A percentile compares a stretch with the other conserved stretches of the same genome.
Evolutionary conservation across 2,329 filamentous ascomycete species (phyloP).

Genomic region (Clonostachys chloroleuca): DNA sequence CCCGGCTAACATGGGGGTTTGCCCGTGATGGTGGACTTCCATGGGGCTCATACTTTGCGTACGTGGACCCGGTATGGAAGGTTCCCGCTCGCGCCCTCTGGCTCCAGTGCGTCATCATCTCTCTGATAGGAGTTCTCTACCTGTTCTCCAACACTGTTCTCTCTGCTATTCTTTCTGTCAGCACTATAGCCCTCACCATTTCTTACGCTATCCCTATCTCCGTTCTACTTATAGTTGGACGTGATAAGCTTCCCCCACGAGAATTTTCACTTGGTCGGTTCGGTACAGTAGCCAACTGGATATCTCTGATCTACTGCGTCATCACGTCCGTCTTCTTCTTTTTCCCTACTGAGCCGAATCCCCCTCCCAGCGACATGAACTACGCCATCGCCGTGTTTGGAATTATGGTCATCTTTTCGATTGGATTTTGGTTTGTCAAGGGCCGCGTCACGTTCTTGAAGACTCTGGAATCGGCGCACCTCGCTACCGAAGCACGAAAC

Average conservation of each 20-base stretch:
- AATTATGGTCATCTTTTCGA: slow-evolving; percentile 44
- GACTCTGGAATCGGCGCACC: not conserved
- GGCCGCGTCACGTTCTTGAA: slow-evolving; percentile 28
- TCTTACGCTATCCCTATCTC: slow-evolving; percentile 43
- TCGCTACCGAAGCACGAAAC: not conserved
- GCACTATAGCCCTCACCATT: slow-evolving; percentile 50
- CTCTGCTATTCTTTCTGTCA: slow-evolving; percentile 48
- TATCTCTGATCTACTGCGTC: slow-evolving; percentile 44
- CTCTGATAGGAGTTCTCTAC: slow-evolving; percentile 47
- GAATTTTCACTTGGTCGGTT: slow-evolving; percentile 38
- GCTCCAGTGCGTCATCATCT: slow-evolving; percentile 38
- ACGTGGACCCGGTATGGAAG: slow-evolving; percentile 40
- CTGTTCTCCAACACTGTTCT: slow-evolving; percentile 49
- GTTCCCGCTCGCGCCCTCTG: slow-evolving; percentile 47
- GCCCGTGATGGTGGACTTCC: slow-evolving; percentile 46
- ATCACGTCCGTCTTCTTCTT: slow-evolving; percentile 52
- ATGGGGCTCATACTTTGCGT: slow-evolving; percentile 37
- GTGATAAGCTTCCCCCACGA: slow-evolving; percentile 43
- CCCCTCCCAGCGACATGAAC: slow-evolving; percentile 46
- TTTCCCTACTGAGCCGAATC: slow-evolving; percentile 40
- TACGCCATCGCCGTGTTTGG: slow-evolving; percentile 53
- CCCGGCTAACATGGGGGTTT: slow-evolving; percentile 48
- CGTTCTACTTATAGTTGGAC: slow-evolving; percentile 40
- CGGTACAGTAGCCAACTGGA: slow-evolving; percentile 38
- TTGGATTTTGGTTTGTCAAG: slow-evolving; percentile 45